phyloP scores from a whole-genome alignment of 176 grass and related monocot species.

The Oryza glumipatula region DNA sequence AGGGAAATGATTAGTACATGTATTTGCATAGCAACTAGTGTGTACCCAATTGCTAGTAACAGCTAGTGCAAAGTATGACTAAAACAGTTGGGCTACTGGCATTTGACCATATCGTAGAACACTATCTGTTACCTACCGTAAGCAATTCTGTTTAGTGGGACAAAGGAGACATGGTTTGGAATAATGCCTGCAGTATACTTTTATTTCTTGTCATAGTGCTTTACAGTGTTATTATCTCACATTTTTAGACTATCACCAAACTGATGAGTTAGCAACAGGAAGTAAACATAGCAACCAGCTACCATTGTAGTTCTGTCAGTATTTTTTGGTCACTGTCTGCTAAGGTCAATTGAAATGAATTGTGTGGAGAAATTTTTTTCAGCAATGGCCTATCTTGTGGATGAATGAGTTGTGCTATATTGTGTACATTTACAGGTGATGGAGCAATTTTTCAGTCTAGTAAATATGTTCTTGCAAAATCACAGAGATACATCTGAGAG shows the following conservation, averaged over 20 bases:
- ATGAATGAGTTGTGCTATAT: not conserved
- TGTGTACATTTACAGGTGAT: constrained; percentile 73
- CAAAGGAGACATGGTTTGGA: not conserved
- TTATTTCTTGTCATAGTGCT: not conserved
- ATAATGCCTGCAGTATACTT: not conserved
- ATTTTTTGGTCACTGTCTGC: not conserved
- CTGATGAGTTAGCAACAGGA: not conserved
- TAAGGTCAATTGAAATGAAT: constrained; percentile 17
- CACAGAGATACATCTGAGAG: constrained; percentile 91
- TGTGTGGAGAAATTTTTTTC: not conserved
- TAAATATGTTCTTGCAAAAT: constrained; percentile 96
- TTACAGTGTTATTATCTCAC: not conserved
- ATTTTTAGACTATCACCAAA: not conserved
- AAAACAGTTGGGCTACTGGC: not conserved
- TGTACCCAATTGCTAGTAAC: not conserved
- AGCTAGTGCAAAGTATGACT: not conserved
- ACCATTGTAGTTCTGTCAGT: not conserved
- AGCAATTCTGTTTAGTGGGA: not conserved
- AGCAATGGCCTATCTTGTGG: not conserved
- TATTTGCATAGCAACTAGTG: constrained; percentile 5
- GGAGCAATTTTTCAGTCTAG: constrained; percentile 98
- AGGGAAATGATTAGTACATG: not conserved
- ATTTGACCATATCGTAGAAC: not conserved
- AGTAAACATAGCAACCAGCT: not conserved
- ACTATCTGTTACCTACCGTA: not conserved